These are phyloP conservation scores for Arabidopsis arenosa DNA, from an alignment of 345 rosid genomes.

Conservation along the genomic window DNA sequence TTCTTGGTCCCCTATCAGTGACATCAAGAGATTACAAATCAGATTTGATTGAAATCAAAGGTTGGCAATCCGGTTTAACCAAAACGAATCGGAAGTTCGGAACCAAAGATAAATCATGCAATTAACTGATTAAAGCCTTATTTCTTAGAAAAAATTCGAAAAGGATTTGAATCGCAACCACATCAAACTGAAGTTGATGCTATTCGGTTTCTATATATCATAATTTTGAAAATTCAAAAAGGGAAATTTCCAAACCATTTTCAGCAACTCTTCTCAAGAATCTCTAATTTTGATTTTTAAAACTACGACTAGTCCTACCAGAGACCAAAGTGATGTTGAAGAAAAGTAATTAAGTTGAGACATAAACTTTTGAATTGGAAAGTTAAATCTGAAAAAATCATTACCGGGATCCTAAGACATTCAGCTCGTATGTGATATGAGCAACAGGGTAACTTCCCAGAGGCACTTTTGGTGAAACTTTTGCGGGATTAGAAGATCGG, in stretches of 20 bases:
- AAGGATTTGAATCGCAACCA: neutral
- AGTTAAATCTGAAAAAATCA: slow-evolving; percentile 4
- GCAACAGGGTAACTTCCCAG: slow-evolving; percentile 72
- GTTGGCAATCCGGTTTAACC: neutral
- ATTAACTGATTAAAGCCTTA: neutral
- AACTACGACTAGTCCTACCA: neutral
- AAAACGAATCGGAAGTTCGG: neutral
- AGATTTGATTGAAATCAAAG: neutral
- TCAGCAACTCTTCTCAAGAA: neutral
- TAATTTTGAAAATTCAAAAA: neutral
- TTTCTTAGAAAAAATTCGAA: neutral
- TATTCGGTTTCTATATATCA: neutral
- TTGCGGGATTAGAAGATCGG: slow-evolving; percentile 56
- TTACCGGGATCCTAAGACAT: slow-evolving; percentile 86
- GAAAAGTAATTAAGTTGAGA: neutral
- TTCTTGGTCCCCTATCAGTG: slow-evolving; percentile 73
- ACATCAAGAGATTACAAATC: slow-evolving; percentile 23
- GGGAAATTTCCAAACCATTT: neutral
- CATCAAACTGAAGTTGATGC: neutral
- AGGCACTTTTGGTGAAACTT: slow-evolving; percentile 63
- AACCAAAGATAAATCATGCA: neutral
- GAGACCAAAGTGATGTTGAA: neutral
- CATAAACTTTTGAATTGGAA: neutral
- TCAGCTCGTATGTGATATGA: slow-evolving; percentile 79
- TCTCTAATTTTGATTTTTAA: neutral